These are phyloP conservation scores for Lecanosticta acicola DNA, from an alignment of 2,329 filamentous ascomycete genomes.

Conservation along the genomic window DNA sequence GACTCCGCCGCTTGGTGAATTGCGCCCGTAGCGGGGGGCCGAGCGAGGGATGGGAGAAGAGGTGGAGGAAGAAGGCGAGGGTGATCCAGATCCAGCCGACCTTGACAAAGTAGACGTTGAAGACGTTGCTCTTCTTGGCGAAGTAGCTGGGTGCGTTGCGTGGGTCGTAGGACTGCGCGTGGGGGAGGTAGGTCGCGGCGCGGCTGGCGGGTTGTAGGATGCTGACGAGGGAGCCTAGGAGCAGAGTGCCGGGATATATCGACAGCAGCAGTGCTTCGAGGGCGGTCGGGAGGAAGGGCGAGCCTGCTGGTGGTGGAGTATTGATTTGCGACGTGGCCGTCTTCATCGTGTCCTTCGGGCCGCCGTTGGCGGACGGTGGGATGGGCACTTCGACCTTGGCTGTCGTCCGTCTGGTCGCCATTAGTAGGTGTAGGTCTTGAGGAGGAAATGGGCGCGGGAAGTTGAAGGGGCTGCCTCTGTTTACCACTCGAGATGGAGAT, in stretches of 20 bases:
- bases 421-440: neutral
- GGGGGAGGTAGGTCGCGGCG: slow-evolving; percentile 54
- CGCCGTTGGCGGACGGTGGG: slow-evolving; percentile 12
- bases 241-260: slow-evolving; percentile 70
- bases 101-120: slow-evolving; percentile 94
- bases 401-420: slow-evolving; percentile 15
- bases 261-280: slow-evolving; percentile 60
- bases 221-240: slow-evolving; percentile 77
- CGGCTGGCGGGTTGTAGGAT: slow-evolving; percentile 71
- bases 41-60: slow-evolving; percentile 60
- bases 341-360: slow-evolving; percentile 4
- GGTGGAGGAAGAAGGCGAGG: slow-evolving; percentile 63
- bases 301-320: slow-evolving; percentile 21
- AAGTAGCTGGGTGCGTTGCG: slow-evolving; percentile 72
- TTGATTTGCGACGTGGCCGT: slow-evolving; percentile 6
- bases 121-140: slow-evolving; percentile 83
- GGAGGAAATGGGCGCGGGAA: no score
- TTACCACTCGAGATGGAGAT: no score
- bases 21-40: slow-evolving; percentile 39
- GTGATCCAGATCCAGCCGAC: slow-evolving; percentile 91
- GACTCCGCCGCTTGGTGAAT: slow-evolving; percentile 45
- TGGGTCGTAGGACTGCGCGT: slow-evolving; percentile 58
- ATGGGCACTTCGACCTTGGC: slow-evolving; percentile 23
- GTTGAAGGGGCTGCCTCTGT: no score
- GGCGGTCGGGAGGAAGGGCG: slow-evolving; percentile 63